phyloP scores from a whole-genome alignment of 495 filamentous ascomycete species.

The Tuber calosporum region DNA sequence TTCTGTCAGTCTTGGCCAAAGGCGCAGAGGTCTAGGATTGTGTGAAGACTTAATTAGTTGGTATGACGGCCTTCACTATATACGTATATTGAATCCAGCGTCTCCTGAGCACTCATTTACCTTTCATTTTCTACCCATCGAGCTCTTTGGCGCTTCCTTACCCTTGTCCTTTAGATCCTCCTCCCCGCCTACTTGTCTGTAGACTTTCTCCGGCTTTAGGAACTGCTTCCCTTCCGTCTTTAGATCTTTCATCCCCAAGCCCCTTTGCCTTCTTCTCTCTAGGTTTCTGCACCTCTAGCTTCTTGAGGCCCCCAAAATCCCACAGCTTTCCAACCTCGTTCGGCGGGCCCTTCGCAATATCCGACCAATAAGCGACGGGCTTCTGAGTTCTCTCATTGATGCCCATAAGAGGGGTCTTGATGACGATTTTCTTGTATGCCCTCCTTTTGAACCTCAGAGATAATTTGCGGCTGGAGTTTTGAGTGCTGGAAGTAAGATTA shows the following conservation, averaged over 20 bases:
- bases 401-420: conserved; percentile 13
- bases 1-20: neutral
- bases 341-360: conserved; percentile 8
- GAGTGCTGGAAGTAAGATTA: conserved; percentile 8
- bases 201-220: neutral
- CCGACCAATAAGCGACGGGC: conserved; percentile 21
- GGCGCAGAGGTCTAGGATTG: neutral
- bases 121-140: neutral
- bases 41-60: neutral
- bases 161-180: neutral
- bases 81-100: neutral
- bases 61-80: neutral
- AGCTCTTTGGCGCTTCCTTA: neutral
- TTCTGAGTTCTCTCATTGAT: conserved; percentile 16
- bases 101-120: neutral
- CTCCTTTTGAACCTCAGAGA: conserved; percentile 35
- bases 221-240: neutral
- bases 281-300: neutral
- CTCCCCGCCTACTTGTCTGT: neutral
- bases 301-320: conserved; percentile 29
- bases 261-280: neutral
- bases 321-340: conserved; percentile 17
- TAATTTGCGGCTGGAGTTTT: conserved; percentile 13
- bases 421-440: conserved; percentile 28
- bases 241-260: neutral